Conservation (phyloP, 1,139 yeast species). For the Kazachstania sp. region DNA sequence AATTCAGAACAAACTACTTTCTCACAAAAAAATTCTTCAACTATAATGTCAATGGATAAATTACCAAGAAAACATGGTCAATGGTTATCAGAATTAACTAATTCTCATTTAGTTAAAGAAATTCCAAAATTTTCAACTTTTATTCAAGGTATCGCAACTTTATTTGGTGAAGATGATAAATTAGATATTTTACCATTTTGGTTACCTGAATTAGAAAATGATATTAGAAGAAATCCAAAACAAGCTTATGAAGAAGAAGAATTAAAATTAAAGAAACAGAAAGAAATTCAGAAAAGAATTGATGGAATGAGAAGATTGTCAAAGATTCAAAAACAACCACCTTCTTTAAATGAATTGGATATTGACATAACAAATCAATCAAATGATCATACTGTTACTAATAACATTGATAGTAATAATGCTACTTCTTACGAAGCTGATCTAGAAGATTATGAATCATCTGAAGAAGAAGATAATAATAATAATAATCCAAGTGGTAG, state of each 20-base stretch:
- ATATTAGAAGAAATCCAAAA: conserved; percentile 66
- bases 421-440: conserved; percentile 27
- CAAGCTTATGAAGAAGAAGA: conserved; percentile 58
- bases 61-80: conserved; percentile 44
- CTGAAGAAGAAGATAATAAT: conserved; percentile 31
- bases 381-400: not conserved
- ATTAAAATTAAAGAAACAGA: conserved; percentile 37
- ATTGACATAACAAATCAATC: conserved; percentile 5
- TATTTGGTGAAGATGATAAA: conserved; percentile 75
- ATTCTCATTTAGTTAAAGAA: conserved; percentile 77
- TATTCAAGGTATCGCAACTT: conserved; percentile 81
- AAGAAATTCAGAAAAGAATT: conserved; percentile 41
- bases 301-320: conserved; percentile 33
- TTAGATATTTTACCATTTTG: conserved; percentile 88
- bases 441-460: conserved; percentile 38
- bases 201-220: conserved; percentile 84
- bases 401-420: not conserved
- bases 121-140: conserved; percentile 87
- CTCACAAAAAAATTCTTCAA: conserved; percentile 4
- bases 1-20: conserved; percentile 18
- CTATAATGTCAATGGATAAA: conserved; percentile 17
- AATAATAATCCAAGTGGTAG: not conserved
- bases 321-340: conserved; percentile 10
- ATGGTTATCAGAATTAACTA: conserved; percentile 85
- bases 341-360: conserved; percentile 5